Percentiles rank a stretch among this genome's conserved stretches.
Evolutionary conservation across 805 yeast species (phyloP).

Genomic region (Monosporozyma unispora): DNA sequence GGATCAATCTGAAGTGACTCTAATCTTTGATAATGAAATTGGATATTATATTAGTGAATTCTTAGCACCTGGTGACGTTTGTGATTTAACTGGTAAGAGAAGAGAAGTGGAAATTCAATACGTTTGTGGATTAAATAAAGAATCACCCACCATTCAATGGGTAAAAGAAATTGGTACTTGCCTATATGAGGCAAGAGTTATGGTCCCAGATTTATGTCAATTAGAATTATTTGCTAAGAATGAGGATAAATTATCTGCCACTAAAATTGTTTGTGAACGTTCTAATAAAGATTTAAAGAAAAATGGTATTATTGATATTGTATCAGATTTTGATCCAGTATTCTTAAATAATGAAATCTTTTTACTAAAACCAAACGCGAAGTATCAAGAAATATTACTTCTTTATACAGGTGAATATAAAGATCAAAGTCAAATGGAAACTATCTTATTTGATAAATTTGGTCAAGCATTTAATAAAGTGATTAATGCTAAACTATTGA

Average conservation of each 20-base stretch:
- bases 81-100: constrained; percentile 48
- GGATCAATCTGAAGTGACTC: constrained; percentile 20
- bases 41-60: constrained; percentile 29
- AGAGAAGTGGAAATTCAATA: constrained; percentile 49
- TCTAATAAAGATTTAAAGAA: background rate
- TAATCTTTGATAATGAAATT: constrained; percentile 26
- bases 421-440: background rate
- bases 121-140: constrained; percentile 36
- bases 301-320: constrained; percentile 9
- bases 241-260: constrained; percentile 18
- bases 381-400: constrained; percentile 1
- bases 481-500: constrained; percentile 12
- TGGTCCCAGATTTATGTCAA: constrained; percentile 43
- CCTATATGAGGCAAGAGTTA: constrained; percentile 43
- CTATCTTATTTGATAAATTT: constrained; percentile 9
- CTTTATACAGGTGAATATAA: constrained; percentile 2
- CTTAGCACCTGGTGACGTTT: constrained; percentile 44
- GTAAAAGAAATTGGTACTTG: constrained; percentile 50
- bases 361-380: constrained; percentile 11
- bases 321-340: constrained; percentile 16
- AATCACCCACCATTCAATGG: constrained; percentile 25
- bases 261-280: constrained; percentile 11
- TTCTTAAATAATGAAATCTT: constrained; percentile 25
- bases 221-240: constrained; percentile 23
- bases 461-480: constrained; percentile 18